Base-by-base conservation (phyloP, 2,329 filamentous ascomycete species). In the Drechslera avenae region DNA sequence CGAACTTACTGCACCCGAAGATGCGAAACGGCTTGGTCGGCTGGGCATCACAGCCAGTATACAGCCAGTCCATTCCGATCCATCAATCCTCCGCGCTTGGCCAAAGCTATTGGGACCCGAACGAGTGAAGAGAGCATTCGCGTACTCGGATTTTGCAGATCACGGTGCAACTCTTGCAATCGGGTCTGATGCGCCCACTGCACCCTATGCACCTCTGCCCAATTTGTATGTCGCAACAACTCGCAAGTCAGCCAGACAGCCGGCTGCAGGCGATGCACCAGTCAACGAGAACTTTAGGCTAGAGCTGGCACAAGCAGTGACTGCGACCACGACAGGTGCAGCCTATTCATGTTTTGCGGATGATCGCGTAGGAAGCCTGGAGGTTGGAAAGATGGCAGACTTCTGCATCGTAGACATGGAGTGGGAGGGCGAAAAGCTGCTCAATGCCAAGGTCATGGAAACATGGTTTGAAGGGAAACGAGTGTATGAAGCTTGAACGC, bases 21-120 rank as follows among this genome's bases (percentile, higher is more conserved):
- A 87, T 58, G 85, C 83, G 1, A 73, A 63, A 2, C 74, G 84
- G 1, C 77, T 88, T 0, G 85, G 83, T 5, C 63, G 73, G 18
- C 72, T 85, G 3, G 83, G 84, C 40, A 86, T 88, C 69, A 96
- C 91, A 48, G 92, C 96, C 52, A 89, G 89, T 49, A 96, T 96
- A 59, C 90, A 96, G 77, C 94, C 91, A 17, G 96, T 95, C 76
- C 96, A 91, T 73, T 89, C 91, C 60, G 91, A 96, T 67, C 85
- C 86, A 0, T 82, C 83, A 0, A 84, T 86, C 47, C 72, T 87
- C 3, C 75, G 79, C 21, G 84, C 83, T 0, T 88, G 85, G 83
- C 83, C 83, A 0, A 71, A 75, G 6, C 76, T 87, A 13, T 71
- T 88, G 3, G 84, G 83, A 1, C 61, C 68, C 1, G 71, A 78